Evolutionary conservation across 106 monocot species (phyloP).

Genomic region (Dendrobium officinale): DNA sequence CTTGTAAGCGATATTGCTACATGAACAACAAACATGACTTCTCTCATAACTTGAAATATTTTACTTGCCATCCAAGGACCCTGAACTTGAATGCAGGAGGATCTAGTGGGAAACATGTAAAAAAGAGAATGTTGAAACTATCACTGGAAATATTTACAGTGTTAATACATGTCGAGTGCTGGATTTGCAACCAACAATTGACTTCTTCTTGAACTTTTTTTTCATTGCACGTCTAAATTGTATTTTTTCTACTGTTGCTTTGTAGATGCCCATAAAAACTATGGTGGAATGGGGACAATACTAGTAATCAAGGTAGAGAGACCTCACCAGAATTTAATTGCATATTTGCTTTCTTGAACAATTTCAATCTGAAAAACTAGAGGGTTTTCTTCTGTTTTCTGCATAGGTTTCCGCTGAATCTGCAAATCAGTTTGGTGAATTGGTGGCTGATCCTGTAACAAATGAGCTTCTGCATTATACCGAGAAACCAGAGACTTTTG

Average conservation of each 20-base stretch:
- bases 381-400: neutral
- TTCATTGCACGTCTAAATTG: neutral
- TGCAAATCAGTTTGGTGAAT: constrained; percentile 85
- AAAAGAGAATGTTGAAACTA: neutral
- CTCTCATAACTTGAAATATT: neutral
- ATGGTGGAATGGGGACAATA: constrained; percentile 31
- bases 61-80: neutral
- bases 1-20: neutral
- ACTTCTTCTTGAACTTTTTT: no score
- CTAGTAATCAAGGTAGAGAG: constrained; percentile 24
- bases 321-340: neutral
- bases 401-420: constrained; percentile 57
- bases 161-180: neutral
- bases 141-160: neutral
- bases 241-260: neutral
- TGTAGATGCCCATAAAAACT: constrained; percentile 25
- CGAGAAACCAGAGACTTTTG: constrained; percentile 97
- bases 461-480: constrained; percentile 84
- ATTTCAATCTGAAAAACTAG: neutral
- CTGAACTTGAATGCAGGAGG: neutral
- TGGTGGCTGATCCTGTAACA: constrained; percentile 73
- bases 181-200: neutral
- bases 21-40: neutral
- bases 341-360: neutral
- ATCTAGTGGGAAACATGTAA: neutral